phyloP scores from a whole-genome alignment of 2,329 filamentous ascomycete genomes.

The Epichloe coenophiala region DNA sequence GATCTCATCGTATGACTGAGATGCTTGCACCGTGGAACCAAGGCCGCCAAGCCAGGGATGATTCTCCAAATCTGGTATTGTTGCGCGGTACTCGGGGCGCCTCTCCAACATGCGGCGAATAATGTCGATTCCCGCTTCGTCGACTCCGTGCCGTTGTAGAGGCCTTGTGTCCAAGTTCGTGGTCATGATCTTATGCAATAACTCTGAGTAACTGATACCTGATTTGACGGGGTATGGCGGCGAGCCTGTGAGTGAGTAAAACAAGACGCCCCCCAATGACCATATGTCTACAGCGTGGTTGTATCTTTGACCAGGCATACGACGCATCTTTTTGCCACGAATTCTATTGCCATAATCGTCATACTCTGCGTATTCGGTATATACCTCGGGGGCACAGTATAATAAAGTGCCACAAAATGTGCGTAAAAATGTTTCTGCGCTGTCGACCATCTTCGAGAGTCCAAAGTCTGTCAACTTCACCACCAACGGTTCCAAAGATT shows the following conservation, averaged over 20 bases:
- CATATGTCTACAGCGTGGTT: conserved; percentile 90
- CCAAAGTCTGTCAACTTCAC: conserved; percentile 96
- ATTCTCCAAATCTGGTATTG: conserved; percentile 52
- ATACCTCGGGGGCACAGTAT: conserved; percentile 95
- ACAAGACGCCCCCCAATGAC: conserved; percentile 88
- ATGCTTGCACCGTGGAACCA: conserved; percentile 17
- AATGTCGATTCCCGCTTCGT: conserved; percentile 58
- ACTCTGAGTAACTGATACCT: conserved; percentile 62
- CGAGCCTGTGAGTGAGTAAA: conserved; percentile 64
- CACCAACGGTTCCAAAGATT: conserved; percentile 54
- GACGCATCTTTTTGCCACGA: conserved; percentile 49
- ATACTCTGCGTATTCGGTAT: conserved; percentile 56
- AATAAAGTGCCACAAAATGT: conserved; percentile 94
- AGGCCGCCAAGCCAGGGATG: conserved; percentile 57
- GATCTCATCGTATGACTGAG: conserved; percentile 46
- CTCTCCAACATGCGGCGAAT: conserved; percentile 66
- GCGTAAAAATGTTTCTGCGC: conserved; percentile 80
- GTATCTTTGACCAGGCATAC: conserved; percentile 52
- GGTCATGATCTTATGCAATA: conserved; percentile 80
- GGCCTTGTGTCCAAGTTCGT: conserved; percentile 53
- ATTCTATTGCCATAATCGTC: conserved; percentile 56
- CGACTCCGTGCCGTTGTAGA: conserved; percentile 45
- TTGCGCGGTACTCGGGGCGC: conserved; percentile 66
- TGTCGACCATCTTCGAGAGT: conserved; percentile 84
- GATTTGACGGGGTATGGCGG: conserved; percentile 72